Evolutionary conservation across 1,139 yeast species (phyloP).

Genomic region (Pichia sp.): DNA sequence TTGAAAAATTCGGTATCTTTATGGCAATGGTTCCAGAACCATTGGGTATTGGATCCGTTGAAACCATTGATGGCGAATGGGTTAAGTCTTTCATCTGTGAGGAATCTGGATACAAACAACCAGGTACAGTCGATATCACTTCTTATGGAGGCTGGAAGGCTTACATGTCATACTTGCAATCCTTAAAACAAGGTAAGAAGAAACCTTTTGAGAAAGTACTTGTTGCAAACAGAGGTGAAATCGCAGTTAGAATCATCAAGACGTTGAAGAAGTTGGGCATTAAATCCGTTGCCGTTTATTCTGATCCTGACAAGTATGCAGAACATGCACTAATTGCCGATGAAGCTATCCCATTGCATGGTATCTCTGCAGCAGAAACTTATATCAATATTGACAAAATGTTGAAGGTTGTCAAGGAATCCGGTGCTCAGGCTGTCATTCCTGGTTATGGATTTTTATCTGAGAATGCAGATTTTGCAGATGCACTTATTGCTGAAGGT

Average conservation of each 20-base stretch:
- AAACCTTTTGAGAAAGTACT: slow-evolving; percentile 78
- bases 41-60: slow-evolving; percentile 88
- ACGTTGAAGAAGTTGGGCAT: slow-evolving; percentile 78
- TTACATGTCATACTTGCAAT: slow-evolving; percentile 39
- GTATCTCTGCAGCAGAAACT: slow-evolving; percentile 82
- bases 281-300: slow-evolving; percentile 77
- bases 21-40: slow-evolving; percentile 90
- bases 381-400: slow-evolving; percentile 82
- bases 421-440: slow-evolving; percentile 85
- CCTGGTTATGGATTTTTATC: slow-evolving; percentile 98
- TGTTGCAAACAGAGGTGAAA: slow-evolving; percentile 97
- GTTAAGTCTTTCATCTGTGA: slow-evolving; percentile 94
- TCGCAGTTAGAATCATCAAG: slow-evolving; percentile 87
- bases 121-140: slow-evolving; percentile 75
- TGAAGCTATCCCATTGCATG: slow-evolving; percentile 69
- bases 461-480: slow-evolving; percentile 94
- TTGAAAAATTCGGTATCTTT: slow-evolving; percentile 69
- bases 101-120: slow-evolving; percentile 66
- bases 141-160: slow-evolving; percentile 81
- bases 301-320: slow-evolving; percentile 85
- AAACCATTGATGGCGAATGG: slow-evolving; percentile 70
- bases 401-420: slow-evolving; percentile 70
- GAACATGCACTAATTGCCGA: slow-evolving; percentile 83
- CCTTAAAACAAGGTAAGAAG: slow-evolving; percentile 23
- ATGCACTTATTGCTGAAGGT: slow-evolving; percentile 73